Conservation (phyloP, 495 filamentous ascomycete species). For the Penicillium parvum region DNA sequence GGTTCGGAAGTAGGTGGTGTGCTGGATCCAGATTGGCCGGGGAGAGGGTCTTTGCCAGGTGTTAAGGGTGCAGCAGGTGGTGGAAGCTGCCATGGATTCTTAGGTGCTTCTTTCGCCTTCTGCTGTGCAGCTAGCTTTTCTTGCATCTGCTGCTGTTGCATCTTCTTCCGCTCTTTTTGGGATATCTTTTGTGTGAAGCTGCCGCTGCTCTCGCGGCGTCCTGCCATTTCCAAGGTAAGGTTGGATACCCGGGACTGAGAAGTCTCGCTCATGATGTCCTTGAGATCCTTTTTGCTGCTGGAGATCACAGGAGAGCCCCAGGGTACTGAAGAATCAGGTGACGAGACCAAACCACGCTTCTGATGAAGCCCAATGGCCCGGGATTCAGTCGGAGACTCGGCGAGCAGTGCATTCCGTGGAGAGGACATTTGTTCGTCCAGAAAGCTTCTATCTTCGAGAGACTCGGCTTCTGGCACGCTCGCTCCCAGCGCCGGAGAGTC, state of each 20-base stretch:
- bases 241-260: conserved; percentile 59
- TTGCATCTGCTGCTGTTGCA: conserved; percentile 65
- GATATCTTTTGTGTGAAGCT: conserved; percentile 57
- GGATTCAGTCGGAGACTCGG: conserved; percentile 30
- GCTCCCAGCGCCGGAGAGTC: conserved; percentile 28
- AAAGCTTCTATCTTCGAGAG: conserved; percentile 27
- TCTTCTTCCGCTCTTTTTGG: conserved; percentile 86
- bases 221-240: conserved; percentile 65
- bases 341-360: conserved; percentile 15
- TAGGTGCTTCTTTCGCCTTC: conserved; percentile 41
- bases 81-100: conserved; percentile 71
- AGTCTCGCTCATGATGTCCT: conserved; percentile 79
- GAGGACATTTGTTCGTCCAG: conserved; percentile 37
- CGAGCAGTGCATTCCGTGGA: conserved; percentile 12
- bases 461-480: conserved; percentile 28
- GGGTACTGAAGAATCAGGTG: conserved; percentile 31
- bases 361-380: conserved; percentile 22
- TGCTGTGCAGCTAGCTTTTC: conserved; percentile 46
- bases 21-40: conserved; percentile 18
- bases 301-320: conserved; percentile 59
- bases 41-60: conserved; percentile 17
- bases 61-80: conserved; percentile 16
- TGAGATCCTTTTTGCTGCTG: conserved; percentile 66
- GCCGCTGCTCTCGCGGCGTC: conserved; percentile 34
- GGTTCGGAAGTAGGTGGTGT: conserved; percentile 17